A percentile compares a stretch with the other conserved stretches of the same genome.
phyloP scores from a whole-genome alignment of 2,329 filamentous ascomycete genomes.

The Colletotrichum sp. region DNA sequence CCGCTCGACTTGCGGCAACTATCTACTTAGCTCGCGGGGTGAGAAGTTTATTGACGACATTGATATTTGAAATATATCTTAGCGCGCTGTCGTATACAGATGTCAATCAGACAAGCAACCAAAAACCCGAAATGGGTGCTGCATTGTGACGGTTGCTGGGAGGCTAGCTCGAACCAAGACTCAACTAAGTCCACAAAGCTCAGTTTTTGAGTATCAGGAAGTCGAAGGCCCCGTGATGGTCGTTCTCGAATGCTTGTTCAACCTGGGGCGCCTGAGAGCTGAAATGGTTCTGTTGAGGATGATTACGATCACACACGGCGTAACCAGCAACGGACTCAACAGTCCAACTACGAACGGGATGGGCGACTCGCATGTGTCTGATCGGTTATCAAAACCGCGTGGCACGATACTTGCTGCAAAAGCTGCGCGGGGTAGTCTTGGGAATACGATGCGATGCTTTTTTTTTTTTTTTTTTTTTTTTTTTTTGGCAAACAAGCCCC shows the following conservation, averaged over 20 bases:
- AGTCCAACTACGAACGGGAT: neutral
- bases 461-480: no score
- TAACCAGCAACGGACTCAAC: neutral
- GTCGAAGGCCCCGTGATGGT: neutral
- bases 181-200: neutral
- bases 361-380: neutral
- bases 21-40: neutral
- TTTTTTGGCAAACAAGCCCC: no score
- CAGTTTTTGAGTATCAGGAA: neutral
- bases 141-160: neutral
- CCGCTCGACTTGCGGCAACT: neutral
- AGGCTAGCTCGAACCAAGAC: neutral
- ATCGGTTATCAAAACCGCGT: neutral
- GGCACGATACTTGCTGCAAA: neutral
- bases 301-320: neutral
- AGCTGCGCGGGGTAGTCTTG: no score
- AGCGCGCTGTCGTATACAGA: neutral
- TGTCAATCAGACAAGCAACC: neutral
- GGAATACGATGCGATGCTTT: no score
- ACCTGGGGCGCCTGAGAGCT: neutral
- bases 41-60: neutral
- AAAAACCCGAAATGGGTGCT: neutral
- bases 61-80: neutral
- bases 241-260: neutral
- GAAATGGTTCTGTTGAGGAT: neutral